Evolutionary conservation across 495 filamentous ascomycete genomes (phyloP), one percentile per base, ranked within the genome.

Genomic region (Sporormia fimetaria): DNA sequence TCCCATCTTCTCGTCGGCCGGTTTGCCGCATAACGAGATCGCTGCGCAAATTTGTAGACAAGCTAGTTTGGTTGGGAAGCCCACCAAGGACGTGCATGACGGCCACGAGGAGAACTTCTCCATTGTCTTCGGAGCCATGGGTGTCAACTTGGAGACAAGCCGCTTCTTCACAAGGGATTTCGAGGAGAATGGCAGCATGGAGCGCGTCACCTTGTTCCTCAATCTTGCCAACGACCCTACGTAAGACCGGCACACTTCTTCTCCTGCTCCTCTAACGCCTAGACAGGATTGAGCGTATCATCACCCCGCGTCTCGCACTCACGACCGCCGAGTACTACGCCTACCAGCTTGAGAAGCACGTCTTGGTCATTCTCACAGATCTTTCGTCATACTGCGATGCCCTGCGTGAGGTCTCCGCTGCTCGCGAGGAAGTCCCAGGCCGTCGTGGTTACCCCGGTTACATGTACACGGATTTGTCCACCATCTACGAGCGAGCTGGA

Each of bases 401-500:
- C 49, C 78, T 99, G 47, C 92, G 92, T 66, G 92, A 95, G 63
- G 87, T 95, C 28, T 99, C 92, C 11, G 87, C 92, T 31, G 92
- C 92, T 27, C 75, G 92, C 65, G 92, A 99, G 74, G 92, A 99
- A 82, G 92, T 99, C 29, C 92, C 92, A 42, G 92, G 92, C 71
- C 88, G 92, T 64, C 87, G 92, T 74, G 92, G 92, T 70, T 99
- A 93, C 69, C 92, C 92, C 35, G 92, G 92, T 85, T 99, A 99
- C 73, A 99, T 99, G 92, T 99, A 99, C 71, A 99, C 92, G 40
- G 92, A 99, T 78, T 81, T 99, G 75, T 94, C 92, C 33, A 99
- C 92, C 54, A 90, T 99, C 55, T 99, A 99, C 68, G 92, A 99
- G 64, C 86, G 92, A 68, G 92, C 92, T 56, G 92, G 92, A 55